Evolutionary conservation across 306 rosid species (phyloP).

Genomic region (Quercus alba): DNA sequence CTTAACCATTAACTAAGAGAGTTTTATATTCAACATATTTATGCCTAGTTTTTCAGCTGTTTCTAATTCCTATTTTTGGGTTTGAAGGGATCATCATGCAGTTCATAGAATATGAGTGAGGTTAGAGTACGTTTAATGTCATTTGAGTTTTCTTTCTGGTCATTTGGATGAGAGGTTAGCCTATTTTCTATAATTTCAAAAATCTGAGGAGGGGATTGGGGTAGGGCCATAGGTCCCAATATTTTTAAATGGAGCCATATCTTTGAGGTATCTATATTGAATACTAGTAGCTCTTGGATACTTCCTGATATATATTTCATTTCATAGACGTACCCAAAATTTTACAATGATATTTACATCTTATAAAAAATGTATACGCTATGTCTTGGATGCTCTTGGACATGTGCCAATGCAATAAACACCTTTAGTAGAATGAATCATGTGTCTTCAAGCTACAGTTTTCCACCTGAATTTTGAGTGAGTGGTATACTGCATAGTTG

Average conservation of each 20-base stretch:
- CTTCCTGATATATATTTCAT: not conserved
- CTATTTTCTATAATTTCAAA: not conserved
- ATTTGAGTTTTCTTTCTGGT: not conserved
- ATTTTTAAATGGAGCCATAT: not conserved
- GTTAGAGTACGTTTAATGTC: not conserved
- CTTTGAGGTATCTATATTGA: not conserved
- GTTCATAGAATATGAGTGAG: not conserved
- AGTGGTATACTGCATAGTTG: not conserved
- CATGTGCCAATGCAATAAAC: not conserved
- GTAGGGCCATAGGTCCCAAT: not conserved
- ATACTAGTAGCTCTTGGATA: not conserved
- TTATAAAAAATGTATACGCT: not conserved
- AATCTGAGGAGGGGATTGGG: no score
- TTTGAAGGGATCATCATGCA: not conserved
- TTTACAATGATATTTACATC: not conserved
- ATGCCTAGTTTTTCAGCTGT: not conserved
- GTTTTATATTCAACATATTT: not conserved
- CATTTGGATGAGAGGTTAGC: not conserved
- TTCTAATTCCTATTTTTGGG: not conserved
- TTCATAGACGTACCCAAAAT: not conserved
- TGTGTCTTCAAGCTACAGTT: conserved; percentile 6
- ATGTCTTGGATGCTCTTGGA: not conserved
- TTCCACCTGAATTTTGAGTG: conserved; percentile 14
- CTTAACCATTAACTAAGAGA: not conserved
- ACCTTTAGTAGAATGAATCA: not conserved